These are phyloP conservation scores for Melanomma pulvis-pyrius DNA, from an alignment of 495 filamentous ascomycete genomes.

Conservation along the genomic window DNA sequence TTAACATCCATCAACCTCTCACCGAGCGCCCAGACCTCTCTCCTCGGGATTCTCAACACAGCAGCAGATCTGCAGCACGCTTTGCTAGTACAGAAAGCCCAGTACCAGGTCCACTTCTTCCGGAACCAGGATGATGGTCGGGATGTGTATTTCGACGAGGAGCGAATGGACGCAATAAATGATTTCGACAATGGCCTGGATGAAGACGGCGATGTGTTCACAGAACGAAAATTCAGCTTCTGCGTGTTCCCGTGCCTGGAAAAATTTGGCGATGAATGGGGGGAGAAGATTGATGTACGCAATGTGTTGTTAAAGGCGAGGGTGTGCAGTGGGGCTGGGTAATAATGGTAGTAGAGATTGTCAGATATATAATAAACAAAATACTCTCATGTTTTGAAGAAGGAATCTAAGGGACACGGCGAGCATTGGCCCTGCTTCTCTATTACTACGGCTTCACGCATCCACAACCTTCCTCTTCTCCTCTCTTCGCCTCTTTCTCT, in stretches of 20 bases:
- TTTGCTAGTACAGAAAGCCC: conserved; percentile 31
- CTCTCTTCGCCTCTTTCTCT: too few relatives aligned
- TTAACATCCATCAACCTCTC: conserved; percentile 21
- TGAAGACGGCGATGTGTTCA: conserved; percentile 28
- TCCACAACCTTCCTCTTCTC: too few relatives aligned
- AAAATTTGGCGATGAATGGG: conserved; percentile 43
- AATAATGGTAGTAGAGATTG: neutral
- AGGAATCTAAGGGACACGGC: too few relatives aligned
- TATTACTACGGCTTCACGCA: too few relatives aligned
- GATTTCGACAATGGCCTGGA: conserved; percentile 27
- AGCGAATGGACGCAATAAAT: conserved; percentile 31
- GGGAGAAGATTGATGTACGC: conserved; percentile 34
- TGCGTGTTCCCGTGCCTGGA: conserved; percentile 43
- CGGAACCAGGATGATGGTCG: neutral
- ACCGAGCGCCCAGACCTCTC: conserved; percentile 7
- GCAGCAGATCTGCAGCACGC: conserved; percentile 29
- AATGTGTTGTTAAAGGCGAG: conserved; percentile 43
- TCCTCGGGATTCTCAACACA: conserved; percentile 17
- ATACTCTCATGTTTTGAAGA: too few relatives aligned
- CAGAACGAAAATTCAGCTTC: conserved; percentile 25
- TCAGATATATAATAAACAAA: too few relatives aligned
- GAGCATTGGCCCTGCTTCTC: too few relatives aligned
- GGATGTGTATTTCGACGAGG: conserved; percentile 16
- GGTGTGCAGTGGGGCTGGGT: conserved; percentile 35
- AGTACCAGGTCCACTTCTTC: conserved; percentile 27